phyloP scores from a whole-genome alignment of 257 asterid species.

The Striga asiatica region DNA sequence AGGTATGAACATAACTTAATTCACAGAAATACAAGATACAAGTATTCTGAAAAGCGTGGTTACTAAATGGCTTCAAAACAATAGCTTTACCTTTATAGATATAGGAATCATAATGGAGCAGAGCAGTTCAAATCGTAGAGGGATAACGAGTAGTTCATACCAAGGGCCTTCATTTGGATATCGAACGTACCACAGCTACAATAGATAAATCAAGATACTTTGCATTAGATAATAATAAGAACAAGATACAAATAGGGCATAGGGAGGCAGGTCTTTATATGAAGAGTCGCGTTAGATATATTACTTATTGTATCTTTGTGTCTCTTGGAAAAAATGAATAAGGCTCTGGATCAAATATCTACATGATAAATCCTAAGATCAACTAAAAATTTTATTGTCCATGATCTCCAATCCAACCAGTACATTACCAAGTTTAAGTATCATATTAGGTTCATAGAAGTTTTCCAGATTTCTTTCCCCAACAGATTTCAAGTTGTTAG shows the following conservation, averaged over 20 bases:
- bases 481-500: not conserved
- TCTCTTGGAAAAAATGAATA: too few species aligned
- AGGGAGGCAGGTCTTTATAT: not conserved
- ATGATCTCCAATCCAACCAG: conserved; percentile 7
- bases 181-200: conserved; percentile 91
- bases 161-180: conserved; percentile 97
- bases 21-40: not conserved
- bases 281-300: too few species aligned
- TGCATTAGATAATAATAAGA: conserved; percentile 13
- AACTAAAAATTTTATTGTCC: conserved; percentile 2
- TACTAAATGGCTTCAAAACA: conserved; percentile 4
- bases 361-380: too few species aligned
- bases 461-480: not conserved
- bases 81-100: conserved; percentile 79
- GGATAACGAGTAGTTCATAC: conserved; percentile 94
- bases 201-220: conserved; percentile 18
- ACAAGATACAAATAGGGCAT: not conserved
- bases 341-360: too few species aligned
- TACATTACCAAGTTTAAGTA: conserved; percentile 8
- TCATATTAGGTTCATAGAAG: conserved; percentile 5
- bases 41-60: not conserved
- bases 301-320: too few species aligned
- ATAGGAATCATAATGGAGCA: conserved; percentile 99
- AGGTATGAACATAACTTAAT: conserved; percentile 3
- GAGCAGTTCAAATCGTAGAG: conserved; percentile 96